These are phyloP conservation scores for Boechera retrofracta DNA, from an alignment of 345 rosid species.

Conservation along the genomic window DNA sequence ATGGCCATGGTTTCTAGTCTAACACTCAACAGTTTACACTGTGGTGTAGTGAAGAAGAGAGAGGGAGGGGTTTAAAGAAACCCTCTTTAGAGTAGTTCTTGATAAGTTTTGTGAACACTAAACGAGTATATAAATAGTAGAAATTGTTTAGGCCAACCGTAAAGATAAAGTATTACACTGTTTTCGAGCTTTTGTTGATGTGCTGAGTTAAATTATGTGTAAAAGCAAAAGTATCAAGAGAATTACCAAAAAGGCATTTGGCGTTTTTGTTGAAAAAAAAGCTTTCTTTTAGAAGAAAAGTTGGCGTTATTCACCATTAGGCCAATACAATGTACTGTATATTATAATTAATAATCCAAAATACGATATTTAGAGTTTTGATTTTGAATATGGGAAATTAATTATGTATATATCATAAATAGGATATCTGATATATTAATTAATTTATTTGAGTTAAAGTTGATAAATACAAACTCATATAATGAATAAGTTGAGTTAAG, in stretches of 20 bases:
- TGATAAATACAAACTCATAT: too few species aligned
- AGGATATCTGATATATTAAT: background rate
- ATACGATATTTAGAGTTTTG: background rate
- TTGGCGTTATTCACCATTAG: too few species aligned
- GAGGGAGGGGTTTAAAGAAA: background rate
- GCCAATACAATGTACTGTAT: too few species aligned
- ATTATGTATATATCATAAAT: background rate
- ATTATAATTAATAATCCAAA: background rate
- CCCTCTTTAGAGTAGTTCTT: background rate
- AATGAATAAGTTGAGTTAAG: too few species aligned
- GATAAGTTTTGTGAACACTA: slow-evolving; percentile 9
- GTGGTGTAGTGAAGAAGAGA: background rate
- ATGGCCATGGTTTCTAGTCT: slow-evolving; percentile 8
- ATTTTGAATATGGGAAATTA: background rate
- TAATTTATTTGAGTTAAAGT: background rate
- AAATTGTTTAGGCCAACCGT: background rate
- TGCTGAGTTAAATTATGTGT: too few species aligned
- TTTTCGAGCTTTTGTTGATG: too few species aligned
- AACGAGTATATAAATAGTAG: slow-evolving; percentile 28
- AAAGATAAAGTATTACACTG: background rate
- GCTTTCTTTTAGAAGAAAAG: too few species aligned
- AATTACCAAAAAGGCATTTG: background rate
- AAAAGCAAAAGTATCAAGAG: background rate
- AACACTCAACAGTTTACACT: slow-evolving; percentile 28
- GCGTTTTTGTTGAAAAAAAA: background rate